These are phyloP conservation scores for Eucalyptus sideroxylon DNA, from an alignment of 345 rosid genomes.

Conservation along the genomic window DNA sequence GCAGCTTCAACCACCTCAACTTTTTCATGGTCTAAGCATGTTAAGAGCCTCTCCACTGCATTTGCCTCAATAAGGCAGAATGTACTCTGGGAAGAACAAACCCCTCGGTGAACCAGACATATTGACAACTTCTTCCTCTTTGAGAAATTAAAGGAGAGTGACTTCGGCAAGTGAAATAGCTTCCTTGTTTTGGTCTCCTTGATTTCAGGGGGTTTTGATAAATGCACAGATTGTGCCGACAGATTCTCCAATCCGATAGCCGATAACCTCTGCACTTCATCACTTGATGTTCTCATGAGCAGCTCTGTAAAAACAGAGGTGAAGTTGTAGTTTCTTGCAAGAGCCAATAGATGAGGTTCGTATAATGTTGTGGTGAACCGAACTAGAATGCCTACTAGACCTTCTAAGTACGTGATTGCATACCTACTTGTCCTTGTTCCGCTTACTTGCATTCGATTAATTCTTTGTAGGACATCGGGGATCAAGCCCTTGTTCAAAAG, in stretches of 20 bases:
- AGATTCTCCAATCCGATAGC: conserved; percentile 78
- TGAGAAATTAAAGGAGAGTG: conserved; percentile 29
- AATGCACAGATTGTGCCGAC: conserved; percentile 47
- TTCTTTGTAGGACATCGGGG: conserved; percentile 38
- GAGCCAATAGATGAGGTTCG: conserved; percentile 49
- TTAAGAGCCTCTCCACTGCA: conserved; percentile 59
- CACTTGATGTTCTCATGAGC: conserved; percentile 62
- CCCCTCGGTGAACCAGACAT: conserved; percentile 77
- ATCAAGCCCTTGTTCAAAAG: conserved; percentile 36
- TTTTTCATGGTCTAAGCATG: conserved; percentile 72
- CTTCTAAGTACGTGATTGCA: conserved; percentile 60
- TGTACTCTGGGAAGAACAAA: conserved; percentile 66
- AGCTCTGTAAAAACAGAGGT: conserved; percentile 59
- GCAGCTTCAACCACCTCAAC: conserved; percentile 72
- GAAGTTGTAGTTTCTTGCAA: conserved; percentile 60
- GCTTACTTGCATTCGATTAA: conserved; percentile 37
- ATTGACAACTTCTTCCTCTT: conserved; percentile 20
- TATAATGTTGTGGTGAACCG: conserved; percentile 81
- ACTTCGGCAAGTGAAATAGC: conserved; percentile 24
- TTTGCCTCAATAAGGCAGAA: conserved; percentile 86
- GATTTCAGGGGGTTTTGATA: conserved; percentile 39
- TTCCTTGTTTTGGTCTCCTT: conserved; percentile 34
- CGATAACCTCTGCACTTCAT: conserved; percentile 75
- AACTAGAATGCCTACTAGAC: conserved; percentile 71
- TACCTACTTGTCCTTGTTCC: conserved; percentile 60